phyloP scores from a whole-genome alignment of 139 green algal genomes.

The Trebouxia sp. region DNA sequence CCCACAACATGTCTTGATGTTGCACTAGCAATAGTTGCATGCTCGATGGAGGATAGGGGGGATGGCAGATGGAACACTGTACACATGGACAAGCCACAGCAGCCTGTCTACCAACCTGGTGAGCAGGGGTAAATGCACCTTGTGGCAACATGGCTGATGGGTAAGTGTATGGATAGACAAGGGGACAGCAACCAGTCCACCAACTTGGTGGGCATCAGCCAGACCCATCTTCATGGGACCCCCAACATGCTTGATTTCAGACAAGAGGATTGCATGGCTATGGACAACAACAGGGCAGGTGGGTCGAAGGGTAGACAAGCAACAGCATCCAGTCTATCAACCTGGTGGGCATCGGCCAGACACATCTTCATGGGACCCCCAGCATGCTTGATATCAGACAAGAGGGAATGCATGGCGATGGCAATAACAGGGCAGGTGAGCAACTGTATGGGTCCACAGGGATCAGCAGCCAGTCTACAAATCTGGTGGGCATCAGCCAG shows the following conservation, averaged over 20 bases:
- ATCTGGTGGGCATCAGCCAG: constrained; percentile 82
- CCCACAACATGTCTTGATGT: too few species aligned
- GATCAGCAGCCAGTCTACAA: too few species aligned
- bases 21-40: constrained; percentile 92
- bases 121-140: constrained; percentile 95
- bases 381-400: constrained; percentile 97
- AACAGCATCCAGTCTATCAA: background rate
- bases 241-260: constrained; percentile 97
- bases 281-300: constrained; percentile 94
- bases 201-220: constrained; percentile 74
- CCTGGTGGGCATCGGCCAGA: constrained; percentile 81
- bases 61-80: constrained; percentile 92
- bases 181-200: too few species aligned
- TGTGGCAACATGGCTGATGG: constrained; percentile 93
- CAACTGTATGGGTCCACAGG: too few species aligned
- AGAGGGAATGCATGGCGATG: constrained; percentile 93
- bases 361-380: constrained; percentile 97
- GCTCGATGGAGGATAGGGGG: constrained; percentile 99
- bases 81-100: too few species aligned
- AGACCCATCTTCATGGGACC: constrained; percentile 98
- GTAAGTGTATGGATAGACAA: too few species aligned
- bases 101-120: constrained; percentile 55
- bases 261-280: constrained; percentile 95
- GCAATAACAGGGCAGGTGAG: constrained; percentile 94
- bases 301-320: too few species aligned